Conservation (phyloP, 2,329 filamentous ascomycete species). For the Cephalotrichum gorgonifer region DNA sequence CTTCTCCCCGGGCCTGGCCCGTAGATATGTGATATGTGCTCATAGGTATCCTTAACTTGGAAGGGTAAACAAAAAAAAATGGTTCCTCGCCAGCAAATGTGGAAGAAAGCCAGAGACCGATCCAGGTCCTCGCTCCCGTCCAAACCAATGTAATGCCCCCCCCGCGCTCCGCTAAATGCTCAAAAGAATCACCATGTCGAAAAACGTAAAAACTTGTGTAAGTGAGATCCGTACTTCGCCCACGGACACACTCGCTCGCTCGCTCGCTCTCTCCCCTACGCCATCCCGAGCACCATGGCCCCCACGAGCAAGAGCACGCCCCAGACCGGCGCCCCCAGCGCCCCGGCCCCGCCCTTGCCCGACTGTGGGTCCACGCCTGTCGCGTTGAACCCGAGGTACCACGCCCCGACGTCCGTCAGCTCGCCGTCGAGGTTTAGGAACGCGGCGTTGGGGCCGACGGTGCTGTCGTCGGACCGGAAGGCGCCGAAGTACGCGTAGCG, state of each 20-base stretch:
- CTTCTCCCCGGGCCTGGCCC: too few relatives aligned
- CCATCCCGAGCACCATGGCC: neutral
- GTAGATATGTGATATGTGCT: too few relatives aligned
- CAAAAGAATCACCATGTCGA: neutral
- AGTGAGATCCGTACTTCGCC: too few relatives aligned
- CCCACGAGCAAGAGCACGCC: neutral
- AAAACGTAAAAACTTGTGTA: too few relatives aligned
- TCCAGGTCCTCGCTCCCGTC: too few relatives aligned
- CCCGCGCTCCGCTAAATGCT: neutral
- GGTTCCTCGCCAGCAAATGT: neutral
- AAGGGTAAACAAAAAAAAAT: too few relatives aligned
- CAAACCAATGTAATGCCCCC: too few relatives aligned
- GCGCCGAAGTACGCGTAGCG: conserved; percentile 69
- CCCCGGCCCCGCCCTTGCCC: conserved; percentile 2
- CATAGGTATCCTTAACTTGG: too few relatives aligned
- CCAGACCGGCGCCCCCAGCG: neutral
- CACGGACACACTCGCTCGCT: neutral
- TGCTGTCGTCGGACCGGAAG: conserved; percentile 59
- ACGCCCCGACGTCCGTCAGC: conserved; percentile 65
- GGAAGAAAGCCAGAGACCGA: too few relatives aligned
- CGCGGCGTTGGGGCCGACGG: conserved; percentile 62
- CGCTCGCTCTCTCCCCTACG: neutral
- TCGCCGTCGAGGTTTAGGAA: conserved; percentile 59
- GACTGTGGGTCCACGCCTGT: conserved; percentile 30
- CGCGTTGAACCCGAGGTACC: conserved; percentile 56